phyloP scores from a whole-genome alignment of 139 green algal species.

The Volvox africanus region DNA sequence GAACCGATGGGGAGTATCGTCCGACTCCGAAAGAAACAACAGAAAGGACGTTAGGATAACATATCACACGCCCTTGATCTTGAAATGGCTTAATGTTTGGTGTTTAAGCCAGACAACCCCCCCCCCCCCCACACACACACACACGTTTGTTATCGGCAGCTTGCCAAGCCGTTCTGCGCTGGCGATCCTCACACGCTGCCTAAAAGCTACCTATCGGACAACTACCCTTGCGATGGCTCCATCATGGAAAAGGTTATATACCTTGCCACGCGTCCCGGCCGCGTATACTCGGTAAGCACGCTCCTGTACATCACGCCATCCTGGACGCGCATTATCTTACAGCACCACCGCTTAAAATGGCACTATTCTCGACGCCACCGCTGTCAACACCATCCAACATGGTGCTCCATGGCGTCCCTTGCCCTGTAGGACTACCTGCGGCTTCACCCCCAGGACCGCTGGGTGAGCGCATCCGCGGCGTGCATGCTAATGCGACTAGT shows the following conservation, averaged over 20 bases:
- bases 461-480: background rate
- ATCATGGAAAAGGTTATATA: background rate
- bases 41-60: no score
- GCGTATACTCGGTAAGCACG: conserved; percentile 13
- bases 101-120: no score
- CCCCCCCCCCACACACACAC: no score
- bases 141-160: background rate
- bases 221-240: conserved; percentile 18
- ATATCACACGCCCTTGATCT: no score
- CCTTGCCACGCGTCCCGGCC: background rate
- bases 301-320: no score
- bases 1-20: no score
- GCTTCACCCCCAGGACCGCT: background rate
- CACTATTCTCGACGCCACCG: no score
- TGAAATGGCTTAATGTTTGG: no score
- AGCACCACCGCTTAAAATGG: no score
- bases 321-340: no score
- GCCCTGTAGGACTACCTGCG: conserved; percentile 15
- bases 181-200: background rate
- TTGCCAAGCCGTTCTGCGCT: conserved; percentile 27
- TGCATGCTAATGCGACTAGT: conserved; percentile 5
- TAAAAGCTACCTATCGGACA: background rate
- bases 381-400: no score
- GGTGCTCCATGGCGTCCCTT: background rate
- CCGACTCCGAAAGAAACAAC: no score